Evolutionary conservation across 225 moss, liverwort and hornwort genomes (phyloP).

Genomic region (Pleurozium schreberi): DNA sequence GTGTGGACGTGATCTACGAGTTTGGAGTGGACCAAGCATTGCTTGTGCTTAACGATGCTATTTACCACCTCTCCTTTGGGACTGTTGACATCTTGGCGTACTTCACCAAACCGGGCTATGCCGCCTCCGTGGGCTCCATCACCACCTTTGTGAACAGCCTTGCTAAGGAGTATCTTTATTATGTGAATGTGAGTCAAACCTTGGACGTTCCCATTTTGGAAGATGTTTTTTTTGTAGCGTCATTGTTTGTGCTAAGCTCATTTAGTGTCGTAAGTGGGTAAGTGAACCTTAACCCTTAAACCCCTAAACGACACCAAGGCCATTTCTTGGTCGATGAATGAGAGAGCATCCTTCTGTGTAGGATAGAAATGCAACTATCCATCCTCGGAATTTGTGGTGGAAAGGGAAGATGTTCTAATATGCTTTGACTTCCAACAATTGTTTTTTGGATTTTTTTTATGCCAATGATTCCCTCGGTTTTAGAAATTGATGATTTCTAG

Average conservation of each 20-base stretch:
- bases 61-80: constrained; percentile 25
- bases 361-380: too few species aligned
- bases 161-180: not conserved
- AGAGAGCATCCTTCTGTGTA: too few species aligned
- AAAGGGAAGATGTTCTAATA: too few species aligned
- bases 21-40: constrained; percentile 7
- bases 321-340: too few species aligned
- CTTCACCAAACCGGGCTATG: constrained; percentile 5
- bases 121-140: not conserved
- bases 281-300: not conserved
- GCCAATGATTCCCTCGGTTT: too few species aligned
- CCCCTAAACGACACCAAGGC: too few species aligned
- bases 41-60: constrained; percentile 18
- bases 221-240: not conserved
- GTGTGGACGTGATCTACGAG: not conserved
- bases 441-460: too few species aligned
- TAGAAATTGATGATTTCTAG: too few species aligned
- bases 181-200: constrained; percentile 1
- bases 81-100: constrained; percentile 12
- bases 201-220: not conserved
- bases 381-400: too few species aligned
- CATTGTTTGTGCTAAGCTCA: not conserved
- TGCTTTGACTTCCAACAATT: too few species aligned
- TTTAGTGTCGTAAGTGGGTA: not conserved
- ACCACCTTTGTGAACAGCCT: not conserved